Percentiles rank a stretch among this genome's conserved stretches.
These are phyloP conservation scores for Coniella lustricola DNA, from an alignment of 2,329 filamentous ascomycete species.

Conservation along the genomic window DNA sequence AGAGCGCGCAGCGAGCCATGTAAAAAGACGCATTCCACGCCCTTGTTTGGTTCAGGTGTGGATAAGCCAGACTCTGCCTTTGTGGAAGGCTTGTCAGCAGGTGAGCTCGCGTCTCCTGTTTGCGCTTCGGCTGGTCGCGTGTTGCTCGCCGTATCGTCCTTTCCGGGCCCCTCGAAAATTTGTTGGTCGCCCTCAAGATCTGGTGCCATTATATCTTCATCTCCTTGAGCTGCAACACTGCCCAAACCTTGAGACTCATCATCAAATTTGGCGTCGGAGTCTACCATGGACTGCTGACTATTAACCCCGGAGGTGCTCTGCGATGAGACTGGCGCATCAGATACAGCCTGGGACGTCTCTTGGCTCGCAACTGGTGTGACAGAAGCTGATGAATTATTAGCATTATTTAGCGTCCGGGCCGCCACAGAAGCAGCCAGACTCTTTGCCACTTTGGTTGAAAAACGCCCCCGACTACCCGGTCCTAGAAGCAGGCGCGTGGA, in stretches of 20 bases:
- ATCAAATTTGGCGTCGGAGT: not conserved
- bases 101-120: not conserved
- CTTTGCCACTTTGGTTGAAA: slow-evolving; percentile 33
- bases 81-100: slow-evolving; percentile 14
- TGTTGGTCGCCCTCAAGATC: not conserved
- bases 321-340: not conserved
- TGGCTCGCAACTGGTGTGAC: not conserved
- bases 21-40: slow-evolving; percentile 61
- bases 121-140: not conserved
- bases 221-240: not conserved
- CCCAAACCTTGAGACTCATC: too few relatives aligned
- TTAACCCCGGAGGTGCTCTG: not conserved
- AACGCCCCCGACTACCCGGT: slow-evolving; percentile 53
- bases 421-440: slow-evolving; percentile 2
- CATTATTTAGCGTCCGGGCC: not conserved
- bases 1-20: slow-evolving; percentile 62
- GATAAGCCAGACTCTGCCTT: slow-evolving; percentile 6
- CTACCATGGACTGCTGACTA: not conserved
- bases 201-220: not conserved
- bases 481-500: slow-evolving; percentile 55
- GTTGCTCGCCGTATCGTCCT: not conserved
- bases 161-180: not conserved
- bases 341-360: not conserved
- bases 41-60: slow-evolving; percentile 28
- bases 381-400: not conserved